These are phyloP conservation scores for Boletus edulis DNA, from an alignment of 768 basidiomycete species.

Conservation along the genomic window DNA sequence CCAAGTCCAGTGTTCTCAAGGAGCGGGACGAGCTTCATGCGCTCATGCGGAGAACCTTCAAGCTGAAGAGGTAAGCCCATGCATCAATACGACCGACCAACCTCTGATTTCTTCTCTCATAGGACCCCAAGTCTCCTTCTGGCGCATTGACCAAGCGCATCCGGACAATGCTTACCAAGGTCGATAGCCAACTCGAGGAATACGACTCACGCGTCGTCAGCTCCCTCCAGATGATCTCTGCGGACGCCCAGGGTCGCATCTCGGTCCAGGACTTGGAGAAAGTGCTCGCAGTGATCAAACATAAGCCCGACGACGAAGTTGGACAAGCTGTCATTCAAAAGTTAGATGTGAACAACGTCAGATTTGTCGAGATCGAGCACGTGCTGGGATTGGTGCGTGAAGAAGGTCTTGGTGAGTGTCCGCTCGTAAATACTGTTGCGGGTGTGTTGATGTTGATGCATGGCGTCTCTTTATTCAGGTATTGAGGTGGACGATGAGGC, in stretches of 20 bases:
- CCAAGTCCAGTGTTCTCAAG: conserved; percentile 92
- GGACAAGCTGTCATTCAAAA: conserved; percentile 87
- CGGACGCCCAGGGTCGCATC: conserved; percentile 85
- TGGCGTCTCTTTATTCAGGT: conserved; percentile 39
- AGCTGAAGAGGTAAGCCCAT: conserved; percentile 68
- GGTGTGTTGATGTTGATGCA: not conserved
- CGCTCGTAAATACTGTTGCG: not conserved
- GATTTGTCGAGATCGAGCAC: conserved; percentile 93
- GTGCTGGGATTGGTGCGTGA: conserved; percentile 86
- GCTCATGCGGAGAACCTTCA: conserved; percentile 92
- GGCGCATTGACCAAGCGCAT: conserved; percentile 92
- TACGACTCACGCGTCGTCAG: conserved; percentile 88
- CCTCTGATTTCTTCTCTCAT: not conserved
- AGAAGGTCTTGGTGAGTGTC: conserved; percentile 70
- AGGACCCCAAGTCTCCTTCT: conserved; percentile 79
- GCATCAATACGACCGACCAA: not conserved
- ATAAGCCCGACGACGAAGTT: conserved; percentile 86
- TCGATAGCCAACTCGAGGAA: conserved; percentile 87
- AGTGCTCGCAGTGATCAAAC: conserved; percentile 90
- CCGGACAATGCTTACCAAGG: conserved; percentile 91
- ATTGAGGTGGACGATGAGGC: conserved; percentile 85
- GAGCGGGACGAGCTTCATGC: conserved; percentile 89
- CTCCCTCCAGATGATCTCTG: conserved; percentile 82
- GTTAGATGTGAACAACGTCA: conserved; percentile 94
- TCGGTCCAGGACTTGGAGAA: conserved; percentile 86